phyloP scores from a whole-genome alignment of 352 stramenopile species.

The Phytophthora rubi region DNA sequence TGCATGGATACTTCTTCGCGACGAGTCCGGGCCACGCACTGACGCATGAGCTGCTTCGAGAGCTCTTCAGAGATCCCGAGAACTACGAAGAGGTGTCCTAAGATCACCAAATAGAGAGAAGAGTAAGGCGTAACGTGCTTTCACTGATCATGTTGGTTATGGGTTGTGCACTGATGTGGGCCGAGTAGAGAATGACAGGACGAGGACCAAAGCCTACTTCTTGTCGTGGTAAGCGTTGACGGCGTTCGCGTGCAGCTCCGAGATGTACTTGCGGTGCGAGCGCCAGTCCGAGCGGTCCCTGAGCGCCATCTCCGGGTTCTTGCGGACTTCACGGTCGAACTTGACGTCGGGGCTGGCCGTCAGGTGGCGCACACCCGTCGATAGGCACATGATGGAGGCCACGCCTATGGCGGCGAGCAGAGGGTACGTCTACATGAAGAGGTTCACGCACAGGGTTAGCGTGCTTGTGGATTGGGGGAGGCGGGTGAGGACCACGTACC shows the following conservation, averaged over 20 bases:
- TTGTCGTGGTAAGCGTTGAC: constrained; percentile 51
- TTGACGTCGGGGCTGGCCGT: constrained; percentile 67
- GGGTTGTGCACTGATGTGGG: constrained; percentile 2
- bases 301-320: constrained; percentile 54
- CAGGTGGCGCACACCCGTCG: constrained; percentile 54
- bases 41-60: constrained; percentile 62
- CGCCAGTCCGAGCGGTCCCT: constrained; percentile 53
- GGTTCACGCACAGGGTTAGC: neutral
- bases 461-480: neutral
- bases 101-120: constrained; percentile 7
- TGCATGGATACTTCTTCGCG: constrained; percentile 74
- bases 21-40: constrained; percentile 72
- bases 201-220: constrained; percentile 6
- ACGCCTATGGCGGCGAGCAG: constrained; percentile 48
- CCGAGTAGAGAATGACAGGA: neutral
- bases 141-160: constrained; percentile 15
- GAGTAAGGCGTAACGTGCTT: neutral
- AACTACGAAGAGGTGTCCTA: constrained; percentile 53
- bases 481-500: constrained; percentile 18
- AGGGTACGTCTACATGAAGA: constrained; percentile 51
- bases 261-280: constrained; percentile 58
- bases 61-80: constrained; percentile 46
- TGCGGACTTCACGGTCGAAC: constrained; percentile 65
- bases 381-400: constrained; percentile 49
- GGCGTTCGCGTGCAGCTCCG: constrained; percentile 46